These are phyloP conservation scores for Pichia manshurica DNA, from an alignment of 805 yeast genomes.

Conservation along the genomic window DNA sequence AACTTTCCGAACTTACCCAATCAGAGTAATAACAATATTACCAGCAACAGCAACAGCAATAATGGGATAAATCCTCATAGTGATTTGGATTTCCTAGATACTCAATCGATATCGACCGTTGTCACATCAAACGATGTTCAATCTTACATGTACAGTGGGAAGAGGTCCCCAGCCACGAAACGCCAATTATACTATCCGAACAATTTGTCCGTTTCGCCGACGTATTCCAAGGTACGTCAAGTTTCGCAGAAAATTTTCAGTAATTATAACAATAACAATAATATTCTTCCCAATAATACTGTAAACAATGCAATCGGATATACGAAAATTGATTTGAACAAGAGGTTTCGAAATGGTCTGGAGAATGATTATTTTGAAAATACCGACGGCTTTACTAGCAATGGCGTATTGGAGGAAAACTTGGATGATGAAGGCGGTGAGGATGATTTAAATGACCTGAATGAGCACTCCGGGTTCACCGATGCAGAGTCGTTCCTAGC, in stretches of 20 bases:
- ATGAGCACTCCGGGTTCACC: constrained; percentile 15
- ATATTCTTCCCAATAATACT: background rate
- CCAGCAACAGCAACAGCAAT: background rate
- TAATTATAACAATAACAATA: constrained; percentile 6
- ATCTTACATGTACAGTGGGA: background rate
- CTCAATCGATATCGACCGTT: constrained; percentile 14
- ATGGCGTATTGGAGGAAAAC: background rate
- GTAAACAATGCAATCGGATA: background rate
- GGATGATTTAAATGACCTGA: constrained; percentile 1
- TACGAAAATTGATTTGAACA: constrained; percentile 3
- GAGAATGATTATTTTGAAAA: background rate
- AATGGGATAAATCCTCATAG: constrained; percentile 4
- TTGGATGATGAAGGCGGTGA: background rate
- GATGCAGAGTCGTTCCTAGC: constrained; percentile 23
- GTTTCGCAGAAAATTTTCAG: constrained; percentile 26
- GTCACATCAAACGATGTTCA: constrained; percentile 3
- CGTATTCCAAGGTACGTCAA: constrained; percentile 26
- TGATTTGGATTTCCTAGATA: constrained; percentile 21
- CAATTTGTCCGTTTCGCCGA: constrained; percentile 9
- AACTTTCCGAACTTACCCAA: background rate
- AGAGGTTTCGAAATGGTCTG: background rate
- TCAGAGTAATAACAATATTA: background rate
- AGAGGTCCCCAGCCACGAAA: constrained; percentile 10
- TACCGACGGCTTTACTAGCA: background rate
- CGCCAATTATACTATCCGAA: background rate